Evolutionary conservation across 129 eudicot genomes (phyloP).

Genomic region (Centrapalus pauciflorus): DNA sequence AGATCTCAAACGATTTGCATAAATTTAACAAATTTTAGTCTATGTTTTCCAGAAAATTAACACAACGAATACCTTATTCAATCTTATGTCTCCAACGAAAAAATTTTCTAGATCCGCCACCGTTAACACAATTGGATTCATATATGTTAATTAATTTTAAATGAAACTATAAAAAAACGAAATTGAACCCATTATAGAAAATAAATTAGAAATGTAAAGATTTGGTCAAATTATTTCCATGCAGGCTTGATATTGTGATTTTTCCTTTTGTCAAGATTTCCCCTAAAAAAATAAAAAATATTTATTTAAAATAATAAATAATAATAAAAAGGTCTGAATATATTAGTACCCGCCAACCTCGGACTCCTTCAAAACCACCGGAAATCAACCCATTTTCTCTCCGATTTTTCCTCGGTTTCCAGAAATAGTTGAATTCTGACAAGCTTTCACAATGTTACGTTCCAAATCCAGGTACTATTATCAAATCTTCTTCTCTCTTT

Average conservation of each 20-base stretch:
- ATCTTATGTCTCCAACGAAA: too few species aligned
- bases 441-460: conserved; percentile 38
- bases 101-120: too few species aligned
- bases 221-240: background rate
- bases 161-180: background rate
- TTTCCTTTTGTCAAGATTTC: background rate
- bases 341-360: conserved; percentile 63
- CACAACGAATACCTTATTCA: too few species aligned
- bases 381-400: conserved; percentile 24
- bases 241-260: background rate
- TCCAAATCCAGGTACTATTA: conserved; percentile 64
- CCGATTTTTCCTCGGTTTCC: conserved; percentile 39
- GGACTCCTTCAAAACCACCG: conserved; percentile 42
- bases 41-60: too few species aligned
- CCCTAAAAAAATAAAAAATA: too few species aligned
- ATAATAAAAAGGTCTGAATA: background rate
- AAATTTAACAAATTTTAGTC: too few species aligned
- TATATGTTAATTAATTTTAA: too few species aligned
- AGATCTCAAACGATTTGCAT: too few species aligned
- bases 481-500: conserved; percentile 7
- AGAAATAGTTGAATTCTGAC: conserved; percentile 27
- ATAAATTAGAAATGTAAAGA: background rate
- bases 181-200: background rate
- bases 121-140: too few species aligned
- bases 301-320: too few species aligned